phyloP scores from a whole-genome alignment of 495 filamentous ascomycete species.

The Penicillium lagena region DNA sequence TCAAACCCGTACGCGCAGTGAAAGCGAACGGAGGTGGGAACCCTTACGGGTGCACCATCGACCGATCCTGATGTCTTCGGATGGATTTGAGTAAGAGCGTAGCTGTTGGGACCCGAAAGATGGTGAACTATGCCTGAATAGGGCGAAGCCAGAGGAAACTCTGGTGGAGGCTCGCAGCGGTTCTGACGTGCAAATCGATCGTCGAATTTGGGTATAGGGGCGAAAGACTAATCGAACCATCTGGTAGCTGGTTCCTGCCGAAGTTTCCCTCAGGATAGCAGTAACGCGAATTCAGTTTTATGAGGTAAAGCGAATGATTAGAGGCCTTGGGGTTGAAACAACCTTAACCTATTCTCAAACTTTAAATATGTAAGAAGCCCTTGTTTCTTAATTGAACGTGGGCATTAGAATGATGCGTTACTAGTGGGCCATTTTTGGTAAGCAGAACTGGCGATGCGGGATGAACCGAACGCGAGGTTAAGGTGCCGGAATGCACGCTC shows the following conservation, averaged over 20 bases:
- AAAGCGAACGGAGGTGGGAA: constrained; percentile 64
- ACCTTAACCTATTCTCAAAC: constrained; percentile 72
- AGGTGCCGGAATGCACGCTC: constrained; percentile 66
- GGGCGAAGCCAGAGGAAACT: constrained; percentile 73
- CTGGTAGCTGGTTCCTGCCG: constrained; percentile 42
- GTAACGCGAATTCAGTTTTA: constrained; percentile 64
- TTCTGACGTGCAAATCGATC: constrained; percentile 74
- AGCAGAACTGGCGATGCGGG: constrained; percentile 64
- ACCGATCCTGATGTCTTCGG: constrained; percentile 68
- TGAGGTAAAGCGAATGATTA: constrained; percentile 77
- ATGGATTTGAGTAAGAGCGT: constrained; percentile 75
- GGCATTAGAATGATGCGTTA: constrained; percentile 60
- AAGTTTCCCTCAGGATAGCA: constrained; percentile 75
- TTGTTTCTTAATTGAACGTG: constrained; percentile 65
- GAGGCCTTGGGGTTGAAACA: constrained; percentile 67
- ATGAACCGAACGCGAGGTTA: constrained; percentile 67
- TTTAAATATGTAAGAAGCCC: constrained; percentile 72
- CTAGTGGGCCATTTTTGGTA: constrained; percentile 65
- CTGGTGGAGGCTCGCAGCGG: constrained; percentile 65
- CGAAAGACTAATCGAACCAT: constrained; percentile 67
- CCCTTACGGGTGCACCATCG: constrained; percentile 56
- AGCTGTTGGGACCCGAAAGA: constrained; percentile 62
- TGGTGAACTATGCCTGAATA: constrained; percentile 59
- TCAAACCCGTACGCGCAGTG: constrained; percentile 62
- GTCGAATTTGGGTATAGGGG: constrained; percentile 58